A percentile compares a stretch with the other conserved stretches of the same genome.
phyloP scores from a whole-genome alignment of 345 rosid genomes.

The Eucalyptus microcorys region DNA sequence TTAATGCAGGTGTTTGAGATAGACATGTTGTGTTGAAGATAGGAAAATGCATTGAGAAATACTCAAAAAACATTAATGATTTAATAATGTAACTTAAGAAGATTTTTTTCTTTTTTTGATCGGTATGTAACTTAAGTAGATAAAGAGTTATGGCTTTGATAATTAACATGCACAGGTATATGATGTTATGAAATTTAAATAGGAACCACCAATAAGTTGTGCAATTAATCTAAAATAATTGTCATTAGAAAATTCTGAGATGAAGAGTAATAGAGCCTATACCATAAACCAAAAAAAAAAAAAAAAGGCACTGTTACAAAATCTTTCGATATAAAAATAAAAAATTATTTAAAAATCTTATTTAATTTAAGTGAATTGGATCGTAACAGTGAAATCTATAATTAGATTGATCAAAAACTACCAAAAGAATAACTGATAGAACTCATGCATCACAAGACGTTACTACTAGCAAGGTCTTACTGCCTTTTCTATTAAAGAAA shows the following conservation, averaged over 20 bases:
- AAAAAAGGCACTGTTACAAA: neutral
- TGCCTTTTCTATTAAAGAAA: neutral
- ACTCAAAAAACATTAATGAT: neutral
- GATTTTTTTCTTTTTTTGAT: neutral
- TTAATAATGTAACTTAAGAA: neutral
- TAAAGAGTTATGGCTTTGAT: neutral
- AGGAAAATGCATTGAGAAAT: neutral
- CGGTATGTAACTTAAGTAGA: neutral
- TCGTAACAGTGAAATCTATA: neutral
- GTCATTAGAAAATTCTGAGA: neutral
- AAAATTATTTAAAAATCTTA: neutral
- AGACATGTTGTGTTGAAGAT: neutral
- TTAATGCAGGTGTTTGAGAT: neutral
- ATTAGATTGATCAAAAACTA: neutral
- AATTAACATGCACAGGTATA: neutral
- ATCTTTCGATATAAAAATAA: neutral
- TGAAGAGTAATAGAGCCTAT: neutral
- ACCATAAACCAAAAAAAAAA: neutral
- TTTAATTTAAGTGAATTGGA: neutral
- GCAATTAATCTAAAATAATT: neutral
- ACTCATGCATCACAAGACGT: neutral
- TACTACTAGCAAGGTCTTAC: neutral
- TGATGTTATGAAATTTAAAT: neutral
- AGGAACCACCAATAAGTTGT: neutral
- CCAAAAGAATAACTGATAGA: neutral